Percentiles rank a stretch among this genome's conserved stretches.
phyloP scores from a whole-genome alignment of 2,329 filamentous ascomycete genomes.

The Arthrobotrys musiformis region DNA sequence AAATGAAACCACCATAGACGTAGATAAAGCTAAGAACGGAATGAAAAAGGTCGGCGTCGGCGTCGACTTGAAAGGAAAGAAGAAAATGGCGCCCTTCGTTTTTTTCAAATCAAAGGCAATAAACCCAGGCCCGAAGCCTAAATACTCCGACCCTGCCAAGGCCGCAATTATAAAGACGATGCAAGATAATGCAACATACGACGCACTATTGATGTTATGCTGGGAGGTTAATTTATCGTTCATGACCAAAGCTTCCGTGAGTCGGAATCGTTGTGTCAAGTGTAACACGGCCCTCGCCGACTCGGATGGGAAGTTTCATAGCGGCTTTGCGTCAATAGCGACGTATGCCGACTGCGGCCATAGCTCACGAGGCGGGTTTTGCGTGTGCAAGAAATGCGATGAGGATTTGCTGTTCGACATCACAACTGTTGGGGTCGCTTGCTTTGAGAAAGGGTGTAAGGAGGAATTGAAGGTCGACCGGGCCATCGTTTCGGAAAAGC shows the following conservation, averaged over 20 bases:
- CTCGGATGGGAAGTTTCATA: constrained; percentile 36
- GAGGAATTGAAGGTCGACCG: constrained; percentile 43
- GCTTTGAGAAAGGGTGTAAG: constrained; percentile 45
- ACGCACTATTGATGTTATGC: constrained; percentile 34
- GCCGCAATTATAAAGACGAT: constrained; percentile 41
- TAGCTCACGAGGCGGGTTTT: constrained; percentile 23
- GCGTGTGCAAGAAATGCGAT: constrained; percentile 44
- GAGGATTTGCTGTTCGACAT: constrained; percentile 48
- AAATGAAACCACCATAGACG: constrained; percentile 2
- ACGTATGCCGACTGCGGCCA: constrained; percentile 38
- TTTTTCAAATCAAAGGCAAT: constrained; percentile 15
- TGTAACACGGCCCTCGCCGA: constrained; percentile 42
- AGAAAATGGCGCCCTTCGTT: constrained; percentile 12
- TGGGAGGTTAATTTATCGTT: constrained; percentile 50
- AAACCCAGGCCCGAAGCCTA: not conserved
- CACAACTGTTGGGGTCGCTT: constrained; percentile 37
- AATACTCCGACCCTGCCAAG: constrained; percentile 48
- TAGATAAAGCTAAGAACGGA: not conserved
- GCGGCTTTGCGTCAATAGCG: constrained; percentile 28
- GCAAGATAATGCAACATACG: constrained; percentile 46
- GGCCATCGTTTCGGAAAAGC: constrained; percentile 24
- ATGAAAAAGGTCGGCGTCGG: not conserved
- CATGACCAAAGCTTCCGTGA: constrained; percentile 36
- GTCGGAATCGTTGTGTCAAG: constrained; percentile 38
- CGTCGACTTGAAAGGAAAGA: not conserved